Evolutionary conservation across 83 land plant species (phyloP).

Genomic region (Larix sibirica): DNA sequence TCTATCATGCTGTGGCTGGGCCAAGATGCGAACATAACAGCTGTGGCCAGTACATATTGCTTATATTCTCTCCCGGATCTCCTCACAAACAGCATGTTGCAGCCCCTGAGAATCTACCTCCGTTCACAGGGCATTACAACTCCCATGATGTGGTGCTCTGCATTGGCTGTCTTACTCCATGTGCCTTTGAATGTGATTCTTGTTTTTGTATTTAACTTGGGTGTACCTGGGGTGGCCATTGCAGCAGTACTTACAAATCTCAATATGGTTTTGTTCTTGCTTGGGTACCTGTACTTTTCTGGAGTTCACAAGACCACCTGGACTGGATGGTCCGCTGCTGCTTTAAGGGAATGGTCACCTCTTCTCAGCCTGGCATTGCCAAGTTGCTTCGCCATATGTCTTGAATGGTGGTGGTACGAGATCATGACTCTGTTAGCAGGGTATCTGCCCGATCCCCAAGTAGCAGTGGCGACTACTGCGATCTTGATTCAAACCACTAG

Average conservation of each 20-base stretch:
- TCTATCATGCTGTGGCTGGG: conserved; percentile 27
- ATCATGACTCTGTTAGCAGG: conserved; percentile 46
- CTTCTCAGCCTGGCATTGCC: conserved; percentile 34
- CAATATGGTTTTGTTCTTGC: conserved; percentile 53
- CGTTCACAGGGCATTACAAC: conserved; percentile 38
- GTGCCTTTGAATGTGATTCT: conserved; percentile 36
- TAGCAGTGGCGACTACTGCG: conserved; percentile 42
- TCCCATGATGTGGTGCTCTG: conserved; percentile 45
- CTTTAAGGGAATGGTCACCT: conserved; percentile 18
- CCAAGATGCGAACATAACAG: conserved; percentile 38
- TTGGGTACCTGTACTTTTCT: conserved; percentile 31
- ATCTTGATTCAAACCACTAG: conserved; percentile 44
- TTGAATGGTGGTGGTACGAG: conserved; percentile 62
- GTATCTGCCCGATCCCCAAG: conserved; percentile 30
- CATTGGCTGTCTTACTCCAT: conserved; percentile 35
- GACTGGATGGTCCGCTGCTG: conserved; percentile 31
- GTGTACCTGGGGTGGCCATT: conserved; percentile 66
- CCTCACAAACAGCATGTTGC: conserved; percentile 37
- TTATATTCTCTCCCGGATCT: conserved; percentile 41
- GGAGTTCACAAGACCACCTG: conserved; percentile 34
- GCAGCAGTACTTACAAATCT: conserved; percentile 65
- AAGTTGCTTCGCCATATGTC: conserved; percentile 37
- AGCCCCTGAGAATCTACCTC: conserved; percentile 45
- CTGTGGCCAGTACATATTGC: conserved; percentile 35
- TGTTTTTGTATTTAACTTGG: conserved; percentile 44